A percentile compares a stretch with the other conserved stretches of the same genome.
Conservation (phyloP, 2,329 filamentous ascomycete species). For the Massarina eburnea region DNA sequence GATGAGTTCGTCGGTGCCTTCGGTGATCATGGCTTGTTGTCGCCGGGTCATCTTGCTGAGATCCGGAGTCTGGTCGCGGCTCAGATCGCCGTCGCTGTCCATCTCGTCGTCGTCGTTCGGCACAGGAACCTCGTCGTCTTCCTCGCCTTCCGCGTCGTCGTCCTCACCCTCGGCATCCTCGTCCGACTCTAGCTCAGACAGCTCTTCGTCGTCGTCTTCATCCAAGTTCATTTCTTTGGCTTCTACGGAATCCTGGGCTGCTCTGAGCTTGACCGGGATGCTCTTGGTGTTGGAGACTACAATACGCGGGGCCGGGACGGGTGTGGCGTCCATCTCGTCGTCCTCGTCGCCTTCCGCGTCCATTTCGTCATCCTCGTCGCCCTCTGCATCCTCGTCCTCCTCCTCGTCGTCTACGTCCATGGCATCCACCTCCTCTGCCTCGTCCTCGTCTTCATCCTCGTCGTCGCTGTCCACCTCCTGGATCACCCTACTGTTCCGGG, state of each 20-base stretch:
- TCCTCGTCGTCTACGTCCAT: constrained; percentile 35
- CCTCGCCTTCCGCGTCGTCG: constrained; percentile 45
- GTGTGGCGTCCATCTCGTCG: constrained; percentile 26
- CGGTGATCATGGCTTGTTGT: constrained; percentile 61
- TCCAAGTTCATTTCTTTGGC: constrained; percentile 54
- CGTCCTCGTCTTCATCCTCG: constrained; percentile 44
- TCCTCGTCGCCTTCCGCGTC: constrained; percentile 39
- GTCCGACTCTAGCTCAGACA: constrained; percentile 44
- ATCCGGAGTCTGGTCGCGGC: constrained; percentile 62
- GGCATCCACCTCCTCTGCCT: constrained; percentile 40
- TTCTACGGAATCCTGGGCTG: constrained; percentile 48
- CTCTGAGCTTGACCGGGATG: constrained; percentile 39
- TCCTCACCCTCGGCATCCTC: constrained; percentile 53
- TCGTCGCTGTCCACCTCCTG: constrained; percentile 46
- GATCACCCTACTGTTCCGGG: constrained; percentile 42
- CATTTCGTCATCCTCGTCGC: constrained; percentile 43
- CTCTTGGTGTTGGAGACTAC: constrained; percentile 24
- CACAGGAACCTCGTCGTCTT: constrained; percentile 45
- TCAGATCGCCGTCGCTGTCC: constrained; percentile 58
- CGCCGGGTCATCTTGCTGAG: constrained; percentile 68
- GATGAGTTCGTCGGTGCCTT: constrained; percentile 54
- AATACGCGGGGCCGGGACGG: constrained; percentile 30
- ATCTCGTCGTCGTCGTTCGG: constrained; percentile 43
- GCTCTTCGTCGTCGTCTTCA: constrained; percentile 48
- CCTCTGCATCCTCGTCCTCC: constrained; percentile 44